Evolutionary conservation across 192 early-diverging fungal genomes (phyloP).

Genomic region (Coemansia sp.): DNA sequence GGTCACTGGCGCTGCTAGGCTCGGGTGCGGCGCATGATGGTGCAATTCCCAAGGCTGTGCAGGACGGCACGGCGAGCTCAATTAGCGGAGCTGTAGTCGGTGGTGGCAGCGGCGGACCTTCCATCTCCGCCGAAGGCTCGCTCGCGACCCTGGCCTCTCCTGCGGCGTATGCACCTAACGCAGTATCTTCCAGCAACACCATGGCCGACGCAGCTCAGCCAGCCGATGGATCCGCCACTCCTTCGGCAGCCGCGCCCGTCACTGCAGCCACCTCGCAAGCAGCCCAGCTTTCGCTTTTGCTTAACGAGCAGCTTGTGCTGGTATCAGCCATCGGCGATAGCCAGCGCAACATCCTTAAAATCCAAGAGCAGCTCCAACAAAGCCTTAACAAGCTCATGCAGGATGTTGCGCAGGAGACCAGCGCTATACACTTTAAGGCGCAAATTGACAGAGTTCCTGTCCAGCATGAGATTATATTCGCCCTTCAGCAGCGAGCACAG

Average conservation of each 20-base stretch:
- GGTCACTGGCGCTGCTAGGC: not conserved
- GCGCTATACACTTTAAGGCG: slow-evolving; percentile 26
- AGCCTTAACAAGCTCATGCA: slow-evolving; percentile 36
- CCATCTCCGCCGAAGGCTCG: not conserved
- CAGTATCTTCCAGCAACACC: no score
- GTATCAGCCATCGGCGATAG: slow-evolving; percentile 31
- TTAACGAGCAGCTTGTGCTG: slow-evolving; percentile 33
- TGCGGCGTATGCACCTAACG: no score
- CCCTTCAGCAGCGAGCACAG: slow-evolving; percentile 40
- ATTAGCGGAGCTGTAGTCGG: not conserved
- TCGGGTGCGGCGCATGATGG: not conserved
- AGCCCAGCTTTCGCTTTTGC: slow-evolving; percentile 29
- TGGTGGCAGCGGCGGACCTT: not conserved
- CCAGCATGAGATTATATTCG: slow-evolving; percentile 22
- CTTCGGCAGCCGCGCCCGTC: not conserved
- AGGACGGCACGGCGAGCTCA: not conserved
- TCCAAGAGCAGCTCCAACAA: slow-evolving; percentile 41
- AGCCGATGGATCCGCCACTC: not conserved
- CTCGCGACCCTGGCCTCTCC: not conserved
- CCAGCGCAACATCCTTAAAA: slow-evolving; percentile 18
- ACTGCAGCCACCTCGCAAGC: slow-evolving; percentile 25
- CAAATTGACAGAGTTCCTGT: slow-evolving; percentile 26
- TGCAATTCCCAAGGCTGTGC: not conserved
- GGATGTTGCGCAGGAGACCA: slow-evolving; percentile 39
- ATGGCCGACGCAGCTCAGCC: no score